Base-by-base conservation (phyloP, 345 rosid genomes). In the Gynandropsis gynandra region DNA sequence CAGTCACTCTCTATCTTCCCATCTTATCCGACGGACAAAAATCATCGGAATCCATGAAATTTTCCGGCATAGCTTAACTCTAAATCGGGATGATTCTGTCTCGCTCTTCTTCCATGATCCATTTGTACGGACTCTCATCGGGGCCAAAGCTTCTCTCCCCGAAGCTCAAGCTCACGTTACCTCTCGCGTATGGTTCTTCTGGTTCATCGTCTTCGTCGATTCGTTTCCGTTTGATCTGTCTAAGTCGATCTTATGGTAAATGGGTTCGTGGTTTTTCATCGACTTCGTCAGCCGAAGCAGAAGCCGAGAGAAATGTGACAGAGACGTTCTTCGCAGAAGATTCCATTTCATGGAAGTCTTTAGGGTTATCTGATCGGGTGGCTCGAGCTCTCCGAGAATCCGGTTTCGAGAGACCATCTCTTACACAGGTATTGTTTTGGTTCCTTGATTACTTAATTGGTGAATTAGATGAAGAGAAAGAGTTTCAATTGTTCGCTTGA, bases 351-450 rank as follows among this genome's bases (percentile, higher is more conserved):
- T 92, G 98, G 96, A 52, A 76, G 47, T 80, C 93, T 59, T 63
- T 92, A 16, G 96, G 98, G 7, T 72, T 92, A 16, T 82, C 95
- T 1, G 82, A 77, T 54, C 68, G 65, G 15, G 56, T 92, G 27
- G 69, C 88, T 33, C 59, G 54, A 10, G 80, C 96, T 69, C 83
- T 92, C 14, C 66, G 70, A 10, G 66, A 54, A 36, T 74, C 87
- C 42, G 89, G 96, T 40, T 65, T 82, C 46, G 71, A 57, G 3
- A 71, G 85, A 66, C 98, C 96, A n/a, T 92, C 98, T 63, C 75
- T 82, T 18, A 73, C 87, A 54, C 98, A 92, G 85, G 98, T 80
- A 19, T 16, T 35, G 44, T 38, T 44, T 6, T 38, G 24, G 36
- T 16, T 11, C 10, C 21, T 32, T 9, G 18, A 9, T 2, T 1